Conservation (phyloP, 2,329 filamentous ascomycete species). For the Aciculosporium take region DNA sequence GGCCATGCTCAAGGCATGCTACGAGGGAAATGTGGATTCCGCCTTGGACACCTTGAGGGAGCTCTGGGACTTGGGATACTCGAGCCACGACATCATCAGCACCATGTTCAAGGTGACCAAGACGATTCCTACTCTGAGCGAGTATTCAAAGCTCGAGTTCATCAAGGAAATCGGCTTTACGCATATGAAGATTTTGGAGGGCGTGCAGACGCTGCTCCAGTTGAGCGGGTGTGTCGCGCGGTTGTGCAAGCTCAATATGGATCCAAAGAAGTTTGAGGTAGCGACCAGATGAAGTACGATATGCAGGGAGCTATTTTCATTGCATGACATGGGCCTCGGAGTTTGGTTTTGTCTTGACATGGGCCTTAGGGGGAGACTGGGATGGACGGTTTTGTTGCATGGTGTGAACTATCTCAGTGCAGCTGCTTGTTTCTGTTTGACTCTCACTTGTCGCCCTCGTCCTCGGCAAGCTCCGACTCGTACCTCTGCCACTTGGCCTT, state of each 20-base stretch:
- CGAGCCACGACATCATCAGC: conserved; percentile 96
- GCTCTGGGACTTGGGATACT: conserved; percentile 89
- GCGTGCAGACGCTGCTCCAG: conserved; percentile 87
- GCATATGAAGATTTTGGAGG: conserved; percentile 98
- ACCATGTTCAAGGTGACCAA: conserved; percentile 99
- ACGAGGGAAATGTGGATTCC: conserved; percentile 78
- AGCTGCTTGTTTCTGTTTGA: background rate
- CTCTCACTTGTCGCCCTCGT: conserved; percentile 21
- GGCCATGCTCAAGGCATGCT: conserved; percentile 94
- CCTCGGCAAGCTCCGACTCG: conserved; percentile 42
- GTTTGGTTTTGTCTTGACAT: conserved; percentile 7
- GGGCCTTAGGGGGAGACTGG: no score
- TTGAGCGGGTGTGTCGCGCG: conserved; percentile 84
- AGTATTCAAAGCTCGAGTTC: conserved; percentile 92
- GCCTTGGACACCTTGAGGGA: conserved; percentile 79
- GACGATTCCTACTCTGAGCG: conserved; percentile 78
- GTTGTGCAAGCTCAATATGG: conserved; percentile 93
- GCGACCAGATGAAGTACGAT: conserved; percentile 19
- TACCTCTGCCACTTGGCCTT: conserved; percentile 55
- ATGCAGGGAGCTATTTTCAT: background rate
- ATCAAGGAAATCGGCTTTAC: conserved; percentile 98
- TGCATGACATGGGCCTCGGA: conserved; percentile 18
- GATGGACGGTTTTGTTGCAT: conserved; percentile 10
- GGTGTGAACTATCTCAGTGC: background rate
- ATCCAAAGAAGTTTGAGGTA: conserved; percentile 60